Base-by-base conservation (phyloP, 345 rosid species). In the Gossypium turneri region DNA sequence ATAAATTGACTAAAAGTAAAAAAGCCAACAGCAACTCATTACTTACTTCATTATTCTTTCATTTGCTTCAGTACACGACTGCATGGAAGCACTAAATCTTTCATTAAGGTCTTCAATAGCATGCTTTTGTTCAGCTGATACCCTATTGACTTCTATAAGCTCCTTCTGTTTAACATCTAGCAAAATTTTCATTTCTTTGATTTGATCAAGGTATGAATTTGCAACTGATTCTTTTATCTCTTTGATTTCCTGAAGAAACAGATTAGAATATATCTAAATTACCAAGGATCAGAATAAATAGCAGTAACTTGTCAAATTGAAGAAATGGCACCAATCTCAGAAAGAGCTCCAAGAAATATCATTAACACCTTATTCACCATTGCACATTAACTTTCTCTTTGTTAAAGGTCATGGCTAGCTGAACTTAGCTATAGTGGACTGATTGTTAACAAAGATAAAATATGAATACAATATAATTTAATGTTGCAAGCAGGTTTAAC, bases 1-100 rank as follows among this genome's bases (percentile, higher is more conserved):
- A 67, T 50, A 22, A 50, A 27, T 50, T 9, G 13, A n/a, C 9
- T 2, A 13, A 22, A 38, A 58, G 52, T 68, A 72, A 52, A 8
- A 53, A 78, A 71, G 56, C 43, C 62, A 58, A 10, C 62, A 58
- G 12, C 12, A 57, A 57, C 45, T 41, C 43, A 66, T 24, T 24
- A 53, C 74, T 80, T 79, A 91, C 99, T 96, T 91, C 80, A 79
- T 88, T 77, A 91, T 80, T 76, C 89, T 83, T 79, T 90, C 97
- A 89, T 88, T 91, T 79, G 96, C 94, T 85, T 95, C 98, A 41
- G 83, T 73, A 78, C 88, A 88, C 12, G 98, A 93, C 81, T 90
- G 99, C 81, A 81, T 75, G 70, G 94, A 93, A 84, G 93, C 87
- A 78, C 75, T 71, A 16, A 95, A 86, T 77, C 96, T 90, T 82